Percentiles rank a stretch among this genome's conserved stretches.
These are phyloP conservation scores for Martiniozyma asiatica DNA, from an alignment of 1,139 yeast species.

Conservation along the genomic window DNA sequence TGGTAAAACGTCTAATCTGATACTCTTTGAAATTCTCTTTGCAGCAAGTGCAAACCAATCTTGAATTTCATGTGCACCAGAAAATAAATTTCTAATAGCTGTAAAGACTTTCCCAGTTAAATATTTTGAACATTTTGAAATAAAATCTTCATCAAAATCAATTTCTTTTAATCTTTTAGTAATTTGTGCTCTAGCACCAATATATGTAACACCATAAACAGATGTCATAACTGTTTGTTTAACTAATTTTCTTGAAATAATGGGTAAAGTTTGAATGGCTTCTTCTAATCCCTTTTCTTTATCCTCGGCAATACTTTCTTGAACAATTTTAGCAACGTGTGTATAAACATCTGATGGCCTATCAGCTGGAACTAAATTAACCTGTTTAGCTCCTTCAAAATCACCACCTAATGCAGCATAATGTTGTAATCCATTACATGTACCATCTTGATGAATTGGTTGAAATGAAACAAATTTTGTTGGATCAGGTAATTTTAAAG, in stretches of 20 bases:
- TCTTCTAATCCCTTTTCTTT: slow-evolving; percentile 34
- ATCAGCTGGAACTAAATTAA: slow-evolving; percentile 70
- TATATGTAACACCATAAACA: slow-evolving; percentile 92
- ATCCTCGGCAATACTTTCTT: slow-evolving; percentile 45
- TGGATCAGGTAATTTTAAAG: slow-evolving; percentile 63
- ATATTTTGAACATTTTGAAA: slow-evolving; percentile 42
- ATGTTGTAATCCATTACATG: slow-evolving; percentile 95
- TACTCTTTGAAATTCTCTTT: slow-evolving; percentile 64
- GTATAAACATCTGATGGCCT: slow-evolving; percentile 87
- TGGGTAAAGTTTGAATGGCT: slow-evolving; percentile 45
- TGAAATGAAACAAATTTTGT: slow-evolving; percentile 62
- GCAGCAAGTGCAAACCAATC: slow-evolving; percentile 94
- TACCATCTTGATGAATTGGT: slow-evolving; percentile 96
- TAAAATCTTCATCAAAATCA: slow-evolving; percentile 26
- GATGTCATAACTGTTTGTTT: slow-evolving; percentile 98
- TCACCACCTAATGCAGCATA: slow-evolving; percentile 98
- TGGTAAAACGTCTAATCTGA: slow-evolving; percentile 43
- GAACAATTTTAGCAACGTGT: slow-evolving; percentile 69
- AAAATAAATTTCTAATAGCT: slow-evolving; percentile 75
- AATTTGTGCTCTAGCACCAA: slow-evolving; percentile 89
- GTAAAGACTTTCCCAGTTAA: slow-evolving; percentile 70
- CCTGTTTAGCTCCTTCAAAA: slow-evolving; percentile 86
- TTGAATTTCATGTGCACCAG: slow-evolving; percentile 89
- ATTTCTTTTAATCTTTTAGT: slow-evolving; percentile 44
- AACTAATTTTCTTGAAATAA: slow-evolving; percentile 75